A percentile compares a stretch with the other conserved stretches of the same genome.
Conservation (phyloP, 2,329 filamentous ascomycete genomes). For the Mycogone perniciosa region DNA sequence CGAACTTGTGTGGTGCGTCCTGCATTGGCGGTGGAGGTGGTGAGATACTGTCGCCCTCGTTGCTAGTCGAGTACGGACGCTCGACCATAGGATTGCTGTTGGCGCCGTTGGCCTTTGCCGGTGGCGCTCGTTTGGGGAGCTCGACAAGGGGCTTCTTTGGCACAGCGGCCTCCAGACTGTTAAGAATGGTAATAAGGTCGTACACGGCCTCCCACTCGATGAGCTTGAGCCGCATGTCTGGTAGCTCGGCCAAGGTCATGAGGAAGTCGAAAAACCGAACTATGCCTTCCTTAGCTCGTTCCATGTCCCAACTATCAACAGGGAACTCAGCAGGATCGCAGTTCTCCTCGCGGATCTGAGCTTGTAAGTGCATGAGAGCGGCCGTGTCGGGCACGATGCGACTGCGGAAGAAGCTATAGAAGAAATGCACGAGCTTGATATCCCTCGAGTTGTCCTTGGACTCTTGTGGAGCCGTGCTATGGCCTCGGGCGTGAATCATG, state of each 20-base stretch:
- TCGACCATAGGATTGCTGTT: slow-evolving; percentile 45
- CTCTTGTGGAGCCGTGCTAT: slow-evolving; percentile 38
- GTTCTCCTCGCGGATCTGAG: slow-evolving; percentile 72
- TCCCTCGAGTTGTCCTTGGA: slow-evolving; percentile 49
- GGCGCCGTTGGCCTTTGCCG: slow-evolving; percentile 17
- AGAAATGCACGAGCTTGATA: slow-evolving; percentile 69
- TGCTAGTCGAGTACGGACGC: slow-evolving; percentile 49
- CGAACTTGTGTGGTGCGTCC: slow-evolving; percentile 56
- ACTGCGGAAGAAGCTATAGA: slow-evolving; percentile 86
- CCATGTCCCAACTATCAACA: slow-evolving; percentile 95
- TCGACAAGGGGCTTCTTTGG: slow-evolving; percentile 68
- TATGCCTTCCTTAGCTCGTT: slow-evolving; percentile 89
- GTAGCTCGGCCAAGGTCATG: slow-evolving; percentile 78
- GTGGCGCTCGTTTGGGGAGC: slow-evolving; percentile 26
- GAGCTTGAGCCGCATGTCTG: slow-evolving; percentile 74
- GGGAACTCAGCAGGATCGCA: slow-evolving; percentile 82
- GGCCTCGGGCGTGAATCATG: slow-evolving; percentile 62
- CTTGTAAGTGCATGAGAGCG: slow-evolving; percentile 89
- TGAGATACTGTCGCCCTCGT: slow-evolving; percentile 16
- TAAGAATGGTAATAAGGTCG: slow-evolving; percentile 80
- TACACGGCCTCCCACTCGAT: slow-evolving; percentile 90
- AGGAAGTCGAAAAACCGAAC: slow-evolving; percentile 94
- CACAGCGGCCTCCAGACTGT: slow-evolving; percentile 81
- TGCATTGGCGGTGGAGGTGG: slow-evolving; percentile 45
- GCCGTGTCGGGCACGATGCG: slow-evolving; percentile 92